These are phyloP conservation scores for Pyrenophora tritici-repentis DNA, from an alignment of 2,329 filamentous ascomycete species.

Conservation along the genomic window DNA sequence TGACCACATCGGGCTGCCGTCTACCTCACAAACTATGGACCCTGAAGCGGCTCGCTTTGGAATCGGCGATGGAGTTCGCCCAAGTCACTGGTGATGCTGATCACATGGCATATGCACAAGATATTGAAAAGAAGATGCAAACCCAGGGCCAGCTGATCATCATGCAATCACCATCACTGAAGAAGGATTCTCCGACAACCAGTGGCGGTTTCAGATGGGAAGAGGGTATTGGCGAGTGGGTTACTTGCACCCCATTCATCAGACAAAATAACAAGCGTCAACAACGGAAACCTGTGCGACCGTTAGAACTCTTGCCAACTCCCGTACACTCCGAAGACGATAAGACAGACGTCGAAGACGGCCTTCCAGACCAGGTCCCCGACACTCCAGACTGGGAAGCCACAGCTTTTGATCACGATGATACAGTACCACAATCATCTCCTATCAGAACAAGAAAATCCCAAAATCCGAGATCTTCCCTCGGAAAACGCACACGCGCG, in stretches of 20 bases:
- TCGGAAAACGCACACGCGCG: constrained; percentile 34
- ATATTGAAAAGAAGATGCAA: constrained; percentile 42
- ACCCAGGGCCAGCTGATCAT: constrained; percentile 34
- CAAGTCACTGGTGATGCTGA: constrained; percentile 32
- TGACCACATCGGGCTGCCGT: constrained; percentile 25
- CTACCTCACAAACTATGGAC: constrained; percentile 43
- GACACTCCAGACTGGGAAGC: constrained; percentile 16
- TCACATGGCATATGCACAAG: constrained; percentile 36
- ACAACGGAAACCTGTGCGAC: constrained; percentile 22
- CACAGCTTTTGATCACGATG: constrained; percentile 19
- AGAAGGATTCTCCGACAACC: constrained; percentile 32
- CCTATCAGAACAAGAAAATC: constrained; percentile 26
- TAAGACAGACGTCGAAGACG: constrained; percentile 12
- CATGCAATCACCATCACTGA: constrained; percentile 31
- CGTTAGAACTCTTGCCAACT: constrained; percentile 33
- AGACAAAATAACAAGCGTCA: constrained; percentile 25
- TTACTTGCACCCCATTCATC: constrained; percentile 48
- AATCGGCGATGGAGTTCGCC: constrained; percentile 46
- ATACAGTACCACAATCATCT: constrained; percentile 30
- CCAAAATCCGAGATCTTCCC: constrained; percentile 12
- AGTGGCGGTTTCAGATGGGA: constrained; percentile 49
- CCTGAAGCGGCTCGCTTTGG: constrained; percentile 44
- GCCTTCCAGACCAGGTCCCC: neutral
- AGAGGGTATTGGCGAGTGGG: constrained; percentile 54
- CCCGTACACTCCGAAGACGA: constrained; percentile 34